Evolutionary conservation across 2,329 filamentous ascomycete species (phyloP).

Genomic region (Aspergillus floridensis): DNA sequence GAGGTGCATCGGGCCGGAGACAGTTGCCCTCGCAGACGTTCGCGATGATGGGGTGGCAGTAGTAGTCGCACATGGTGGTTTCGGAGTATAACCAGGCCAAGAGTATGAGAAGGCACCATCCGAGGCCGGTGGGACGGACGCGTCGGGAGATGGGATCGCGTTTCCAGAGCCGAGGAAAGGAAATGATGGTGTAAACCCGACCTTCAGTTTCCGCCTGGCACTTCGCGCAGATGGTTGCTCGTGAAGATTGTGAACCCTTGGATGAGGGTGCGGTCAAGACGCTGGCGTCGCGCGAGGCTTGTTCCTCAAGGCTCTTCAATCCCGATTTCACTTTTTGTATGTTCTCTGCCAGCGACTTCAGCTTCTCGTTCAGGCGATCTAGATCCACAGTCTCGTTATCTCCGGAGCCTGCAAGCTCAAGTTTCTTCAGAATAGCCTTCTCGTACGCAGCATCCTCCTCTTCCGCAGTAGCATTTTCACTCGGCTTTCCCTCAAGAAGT

Average conservation of each 20-base stretch:
- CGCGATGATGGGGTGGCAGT: slow-evolving; percentile 52
- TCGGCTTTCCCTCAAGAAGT: slow-evolving; percentile 35
- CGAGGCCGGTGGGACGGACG: slow-evolving; percentile 36
- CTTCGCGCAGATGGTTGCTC: slow-evolving; percentile 21
- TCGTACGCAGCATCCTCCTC: slow-evolving; percentile 35
- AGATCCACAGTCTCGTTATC: slow-evolving; percentile 29
- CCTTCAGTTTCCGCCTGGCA: slow-evolving; percentile 27
- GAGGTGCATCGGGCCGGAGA: slow-evolving; percentile 51
- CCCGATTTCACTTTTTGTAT: slow-evolving; percentile 43
- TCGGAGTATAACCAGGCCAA: slow-evolving; percentile 52
- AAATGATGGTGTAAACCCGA: slow-evolving; percentile 32
- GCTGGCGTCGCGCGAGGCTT: slow-evolving; percentile 29
- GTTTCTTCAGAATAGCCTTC: slow-evolving; percentile 27
- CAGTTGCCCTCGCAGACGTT: slow-evolving; percentile 50
- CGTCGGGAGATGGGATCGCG: slow-evolving; percentile 27
- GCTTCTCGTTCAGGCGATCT: slow-evolving; percentile 39
- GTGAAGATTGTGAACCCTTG: slow-evolving; percentile 11
- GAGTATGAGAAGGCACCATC: slow-evolving; percentile 41
- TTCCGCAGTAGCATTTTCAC: slow-evolving; percentile 26
- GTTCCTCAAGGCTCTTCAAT: slow-evolving; percentile 38
- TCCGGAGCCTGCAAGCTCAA: slow-evolving; percentile 20
- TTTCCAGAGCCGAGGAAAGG: slow-evolving; percentile 38
- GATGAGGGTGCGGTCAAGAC: slow-evolving; percentile 16
- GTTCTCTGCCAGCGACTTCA: slow-evolving; percentile 40
- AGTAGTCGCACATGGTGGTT: slow-evolving; percentile 49